Base-by-base conservation (phyloP, 495 filamentous ascomycete species). In the Talaromyces ruber region DNA sequence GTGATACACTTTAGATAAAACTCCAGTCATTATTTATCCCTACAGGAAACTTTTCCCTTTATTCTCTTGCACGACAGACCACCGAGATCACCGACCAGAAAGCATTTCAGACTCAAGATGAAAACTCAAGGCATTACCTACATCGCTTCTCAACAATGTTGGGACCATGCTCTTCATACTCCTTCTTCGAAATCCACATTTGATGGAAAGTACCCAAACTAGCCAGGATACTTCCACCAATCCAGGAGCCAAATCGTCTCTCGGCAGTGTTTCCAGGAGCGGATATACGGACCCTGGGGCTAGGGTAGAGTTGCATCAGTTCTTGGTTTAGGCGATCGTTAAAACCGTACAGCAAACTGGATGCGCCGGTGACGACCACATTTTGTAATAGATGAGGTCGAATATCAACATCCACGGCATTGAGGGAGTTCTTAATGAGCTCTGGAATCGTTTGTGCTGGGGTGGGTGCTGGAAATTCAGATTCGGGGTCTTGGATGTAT, bases 181-280 rank as follows among this genome's bases (percentile, higher is more conserved):
- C 82, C 66, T 86, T 85, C 76, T 82, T 83, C 22, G 87, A 91
- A 64, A 99, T 92, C 94, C 94, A 99, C 89, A 98, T 90, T 74
- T 97, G 93, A 78, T 99, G 94, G 74, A 99, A 99, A n/a, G 91
- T 96, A 8, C 95, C 95, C 78, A 99, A 73, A 76, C 92, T 97
- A 3, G 89, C 93, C 67, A 98, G 77, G 65, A 99, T 97, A 77
- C 92, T 97, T 14, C 94, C 94, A 25, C 94, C 94, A 64, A 99
- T 89, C 95, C 95, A 99, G 29, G 88, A 86, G 12, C 89, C 92
- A 73, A 93, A 98, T 61, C 88, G 85, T 57, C 94, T 77, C 82
- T 99, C 94, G 12, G 86, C 85, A 0, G 86, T 88, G 66, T 92
- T 85, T n/a, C 91, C 89, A 12, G 92, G 85, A 4, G 93, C 90